These are phyloP conservation scores for Diaporthe vexans DNA, from an alignment of 2,329 filamentous ascomycete genomes.

Conservation along the genomic window DNA sequence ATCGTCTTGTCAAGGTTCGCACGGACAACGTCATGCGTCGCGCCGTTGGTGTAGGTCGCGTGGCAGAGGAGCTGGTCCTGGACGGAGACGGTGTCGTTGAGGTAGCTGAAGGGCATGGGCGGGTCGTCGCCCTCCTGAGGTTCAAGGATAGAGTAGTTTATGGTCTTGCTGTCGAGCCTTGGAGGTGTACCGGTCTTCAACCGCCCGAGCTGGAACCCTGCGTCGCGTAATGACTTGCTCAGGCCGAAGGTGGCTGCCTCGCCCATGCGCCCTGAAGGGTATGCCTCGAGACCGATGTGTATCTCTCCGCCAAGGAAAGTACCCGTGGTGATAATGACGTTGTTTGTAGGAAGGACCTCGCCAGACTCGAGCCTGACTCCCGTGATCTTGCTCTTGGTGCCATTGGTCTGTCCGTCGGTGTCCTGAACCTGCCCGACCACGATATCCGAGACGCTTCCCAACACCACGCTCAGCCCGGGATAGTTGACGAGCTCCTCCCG, in stretches of 20 bases:
- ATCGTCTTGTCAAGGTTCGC: conserved; percentile 95
- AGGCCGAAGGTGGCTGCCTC: conserved; percentile 94
- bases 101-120: conserved; percentile 90
- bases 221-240: conserved; percentile 89
- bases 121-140: conserved; percentile 86
- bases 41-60: conserved; percentile 87
- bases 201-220: conserved; percentile 89
- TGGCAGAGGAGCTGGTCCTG: conserved; percentile 88
- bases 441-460: conserved; percentile 93
- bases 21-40: conserved; percentile 85
- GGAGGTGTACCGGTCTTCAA: conserved; percentile 97
- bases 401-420: conserved; percentile 59
- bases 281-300: conserved; percentile 89
- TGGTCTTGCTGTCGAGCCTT: conserved; percentile 83
- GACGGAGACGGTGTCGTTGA: conserved; percentile 84
- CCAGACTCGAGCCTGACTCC: conserved; percentile 91
- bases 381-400: conserved; percentile 78
- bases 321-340: conserved; percentile 94
- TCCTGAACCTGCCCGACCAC: conserved; percentile 77
- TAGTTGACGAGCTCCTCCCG: conserved; percentile 85
- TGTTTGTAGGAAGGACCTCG: conserved; percentile 82
- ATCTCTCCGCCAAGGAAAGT: conserved; percentile 97
- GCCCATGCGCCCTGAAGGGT: conserved; percentile 90
- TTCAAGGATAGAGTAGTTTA: conserved; percentile 81
- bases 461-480: conserved; percentile 82